Conservation (phyloP, 108 stramenopile species). For the Licmophora abbreviata region DNA sequence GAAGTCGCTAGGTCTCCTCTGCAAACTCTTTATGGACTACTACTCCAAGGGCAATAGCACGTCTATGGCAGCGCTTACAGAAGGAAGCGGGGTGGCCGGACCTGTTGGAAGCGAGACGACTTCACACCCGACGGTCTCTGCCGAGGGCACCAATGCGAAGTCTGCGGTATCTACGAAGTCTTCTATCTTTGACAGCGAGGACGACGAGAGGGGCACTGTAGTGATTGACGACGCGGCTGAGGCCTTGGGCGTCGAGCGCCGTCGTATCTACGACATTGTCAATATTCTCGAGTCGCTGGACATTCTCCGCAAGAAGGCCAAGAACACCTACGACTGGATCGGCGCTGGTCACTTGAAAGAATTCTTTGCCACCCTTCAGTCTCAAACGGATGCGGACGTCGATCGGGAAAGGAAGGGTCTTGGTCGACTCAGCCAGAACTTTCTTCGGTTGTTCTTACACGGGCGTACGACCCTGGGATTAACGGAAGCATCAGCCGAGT, state of each 20-base stretch:
- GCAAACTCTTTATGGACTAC: constrained; percentile 57
- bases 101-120: too few relatives aligned
- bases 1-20: constrained; percentile 71
- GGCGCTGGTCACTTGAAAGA: constrained; percentile 48
- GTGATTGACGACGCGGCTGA: constrained; percentile 59
- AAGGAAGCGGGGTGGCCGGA: too few relatives aligned
- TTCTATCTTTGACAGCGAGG: too few relatives aligned
- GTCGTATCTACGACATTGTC: constrained; percentile 92
- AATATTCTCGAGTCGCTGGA: constrained; percentile 86
- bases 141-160: constrained; percentile 30
- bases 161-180: too few relatives aligned
- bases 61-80: too few relatives aligned
- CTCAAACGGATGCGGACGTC: constrained; percentile 16
- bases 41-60: too few relatives aligned
- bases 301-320: constrained; percentile 66
- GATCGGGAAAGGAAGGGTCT: constrained; percentile 57
- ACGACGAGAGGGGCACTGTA: too few relatives aligned
- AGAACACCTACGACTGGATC: constrained; percentile 89
- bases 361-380: constrained; percentile 44
- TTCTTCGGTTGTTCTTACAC: constrained; percentile 82
- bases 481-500: constrained; percentile 60
- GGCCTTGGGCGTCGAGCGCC: constrained; percentile 77
- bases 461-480: constrained; percentile 46
- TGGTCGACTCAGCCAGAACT: constrained; percentile 66
- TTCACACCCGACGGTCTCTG: constrained; percentile 21